Percentiles rank a stretch among this genome's conserved stretches.
Evolutionary conservation across 2,329 filamentous ascomycete species (phyloP).

Genomic region (Exophiala xenobiotica): DNA sequence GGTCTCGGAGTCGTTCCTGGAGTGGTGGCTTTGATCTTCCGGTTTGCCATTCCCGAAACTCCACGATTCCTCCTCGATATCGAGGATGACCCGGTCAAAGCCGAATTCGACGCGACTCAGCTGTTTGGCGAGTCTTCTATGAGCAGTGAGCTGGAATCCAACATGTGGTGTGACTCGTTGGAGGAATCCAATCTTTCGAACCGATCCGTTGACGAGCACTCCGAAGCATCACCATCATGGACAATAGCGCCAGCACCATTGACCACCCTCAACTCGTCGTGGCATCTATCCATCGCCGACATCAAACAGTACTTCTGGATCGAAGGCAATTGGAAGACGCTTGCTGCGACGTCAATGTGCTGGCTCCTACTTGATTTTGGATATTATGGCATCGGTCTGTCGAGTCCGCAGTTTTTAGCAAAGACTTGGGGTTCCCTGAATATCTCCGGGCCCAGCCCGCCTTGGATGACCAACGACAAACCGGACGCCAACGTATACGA

Average conservation of each 20-base stretch:
- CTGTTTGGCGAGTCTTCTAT: conserved; percentile 51
- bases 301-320: conserved; percentile 45
- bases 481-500: conserved; percentile 44
- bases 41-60: conserved; percentile 66
- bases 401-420: conserved; percentile 43
- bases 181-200: conserved; percentile 30
- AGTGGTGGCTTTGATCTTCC: conserved; percentile 63
- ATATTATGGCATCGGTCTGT: conserved; percentile 57
- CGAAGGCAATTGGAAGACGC: conserved; percentile 44
- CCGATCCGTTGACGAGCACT: conserved; percentile 25
- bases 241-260: conserved; percentile 30
- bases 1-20: conserved; percentile 65
- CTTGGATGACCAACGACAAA: conserved; percentile 39
- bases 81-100: conserved; percentile 59
- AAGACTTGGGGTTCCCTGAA: conserved; percentile 42
- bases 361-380: conserved; percentile 60
- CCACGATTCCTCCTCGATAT: conserved; percentile 66
- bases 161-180: conserved; percentile 29
- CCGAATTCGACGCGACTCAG: conserved; percentile 59
- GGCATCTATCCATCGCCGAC: conserved; percentile 40
- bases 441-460: conserved; percentile 32
- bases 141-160: conserved; percentile 20
- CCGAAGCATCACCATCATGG: conserved; percentile 18
- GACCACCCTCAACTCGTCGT: conserved; percentile 42
- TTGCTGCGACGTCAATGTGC: conserved; percentile 49